Evolutionary conservation across 306 rosid species (phyloP).

Genomic region (Lupinus albus): DNA sequence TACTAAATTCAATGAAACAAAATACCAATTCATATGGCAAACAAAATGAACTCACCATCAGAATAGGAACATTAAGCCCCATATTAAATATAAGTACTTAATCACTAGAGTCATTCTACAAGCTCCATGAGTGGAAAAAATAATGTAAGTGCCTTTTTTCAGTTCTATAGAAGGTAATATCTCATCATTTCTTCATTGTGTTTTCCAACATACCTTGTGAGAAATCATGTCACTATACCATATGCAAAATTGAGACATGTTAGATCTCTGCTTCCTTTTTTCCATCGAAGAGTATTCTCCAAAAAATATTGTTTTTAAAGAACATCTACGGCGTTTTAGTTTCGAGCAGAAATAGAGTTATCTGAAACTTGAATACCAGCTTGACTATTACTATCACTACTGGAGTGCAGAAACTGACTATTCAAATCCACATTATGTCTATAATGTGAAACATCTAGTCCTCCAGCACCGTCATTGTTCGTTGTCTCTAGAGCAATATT

Average conservation of each 20-base stretch:
- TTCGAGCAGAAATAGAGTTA: conserved; percentile 54
- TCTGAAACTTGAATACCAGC: conserved; percentile 51
- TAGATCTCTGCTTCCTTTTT: conserved; percentile 38
- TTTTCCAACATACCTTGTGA: conserved; percentile 50
- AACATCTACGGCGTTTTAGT: conserved; percentile 54
- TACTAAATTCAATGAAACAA: conserved; percentile 9
- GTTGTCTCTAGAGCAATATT: conserved; percentile 49
- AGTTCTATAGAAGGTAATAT: conserved; percentile 41
- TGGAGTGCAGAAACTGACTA: conserved; percentile 44
- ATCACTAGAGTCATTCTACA: conserved; percentile 50
- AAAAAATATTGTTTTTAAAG: conserved; percentile 41
- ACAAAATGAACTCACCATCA: conserved; percentile 49
- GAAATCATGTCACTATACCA: conserved; percentile 46
- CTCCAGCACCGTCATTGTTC: conserved; percentile 29
- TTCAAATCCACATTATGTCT: conserved; percentile 37
- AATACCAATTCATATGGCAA: conserved; percentile 48
- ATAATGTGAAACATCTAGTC: conserved; percentile 42
- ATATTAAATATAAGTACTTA: conserved; percentile 38
- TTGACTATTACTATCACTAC: conserved; percentile 47
- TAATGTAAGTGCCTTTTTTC: conserved; percentile 40
- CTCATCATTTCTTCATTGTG: conserved; percentile 37
- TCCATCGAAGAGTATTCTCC: conserved; percentile 46
- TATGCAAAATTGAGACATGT: conserved; percentile 41
- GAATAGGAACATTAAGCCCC: conserved; percentile 40
- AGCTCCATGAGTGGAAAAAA: conserved; percentile 38